Percentiles rank a stretch among this genome's conserved stretches.
These are phyloP conservation scores for Ogataea methanolica DNA, from an alignment of 805 yeast genomes.

Conservation along the genomic window DNA sequence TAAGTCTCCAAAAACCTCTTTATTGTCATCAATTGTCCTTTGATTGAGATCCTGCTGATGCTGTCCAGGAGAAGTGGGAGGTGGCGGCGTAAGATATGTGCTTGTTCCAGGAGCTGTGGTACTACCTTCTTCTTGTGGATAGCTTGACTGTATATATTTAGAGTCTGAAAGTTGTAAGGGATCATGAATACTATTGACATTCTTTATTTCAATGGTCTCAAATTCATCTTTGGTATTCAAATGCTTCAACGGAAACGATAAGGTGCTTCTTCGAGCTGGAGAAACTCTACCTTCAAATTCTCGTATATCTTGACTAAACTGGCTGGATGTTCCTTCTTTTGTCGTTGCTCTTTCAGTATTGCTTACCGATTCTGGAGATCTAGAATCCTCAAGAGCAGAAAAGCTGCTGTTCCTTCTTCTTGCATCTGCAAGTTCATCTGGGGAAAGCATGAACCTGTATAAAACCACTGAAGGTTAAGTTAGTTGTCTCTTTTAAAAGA, in stretches of 20 bases:
- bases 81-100: no score
- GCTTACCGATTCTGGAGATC: no score
- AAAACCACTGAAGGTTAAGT: no score
- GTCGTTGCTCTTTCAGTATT: background rate
- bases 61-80: no score
- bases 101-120: background rate
- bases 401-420: background rate
- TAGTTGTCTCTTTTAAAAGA: no score
- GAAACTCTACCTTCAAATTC: background rate
- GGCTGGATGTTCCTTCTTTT: constrained; percentile 6
- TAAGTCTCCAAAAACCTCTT: background rate
- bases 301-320: constrained; percentile 1
- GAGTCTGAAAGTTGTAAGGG: background rate
- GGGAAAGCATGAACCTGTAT: background rate
- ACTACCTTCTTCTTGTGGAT: constrained; percentile 5
- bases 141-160: constrained; percentile 9
- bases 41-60: background rate
- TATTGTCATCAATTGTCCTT: background rate
- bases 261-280: constrained; percentile 10
- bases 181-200: constrained; percentile 5
- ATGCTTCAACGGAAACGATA: constrained; percentile 11
- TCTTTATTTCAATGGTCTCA: constrained; percentile 4
- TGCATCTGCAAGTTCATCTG: background rate
- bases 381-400: background rate
- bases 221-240: background rate